Conservation (phyloP, 2,329 filamentous ascomycete genomes). For the Pseudogymnoascus sp. region DNA sequence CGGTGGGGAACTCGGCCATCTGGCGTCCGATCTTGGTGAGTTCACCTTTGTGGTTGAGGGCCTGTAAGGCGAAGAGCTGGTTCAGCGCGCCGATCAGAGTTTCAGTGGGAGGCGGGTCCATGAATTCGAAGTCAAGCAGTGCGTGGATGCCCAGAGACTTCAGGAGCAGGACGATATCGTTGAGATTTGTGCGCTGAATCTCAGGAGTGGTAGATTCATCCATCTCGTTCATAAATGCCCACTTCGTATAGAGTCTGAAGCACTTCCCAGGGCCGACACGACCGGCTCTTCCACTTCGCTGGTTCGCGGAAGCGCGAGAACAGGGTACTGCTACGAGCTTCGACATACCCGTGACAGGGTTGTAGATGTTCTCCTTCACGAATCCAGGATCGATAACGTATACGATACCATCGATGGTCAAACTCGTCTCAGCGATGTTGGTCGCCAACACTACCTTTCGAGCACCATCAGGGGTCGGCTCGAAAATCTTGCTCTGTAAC, state of each 20-base stretch:
- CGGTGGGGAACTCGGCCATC: constrained; percentile 91
- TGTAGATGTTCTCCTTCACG: constrained; percentile 92
- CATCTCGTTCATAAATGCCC: constrained; percentile 89
- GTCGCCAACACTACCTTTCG: constrained; percentile 91
- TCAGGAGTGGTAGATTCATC: constrained; percentile 88
- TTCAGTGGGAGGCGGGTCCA: constrained; percentile 86
- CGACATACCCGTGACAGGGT: constrained; percentile 85
- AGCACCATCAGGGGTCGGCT: constrained; percentile 75
- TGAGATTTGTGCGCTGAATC: constrained; percentile 85
- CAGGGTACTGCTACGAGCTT: constrained; percentile 85
- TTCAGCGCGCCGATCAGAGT: constrained; percentile 84
- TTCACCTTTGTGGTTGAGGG: constrained; percentile 79
- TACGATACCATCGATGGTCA: constrained; percentile 93
- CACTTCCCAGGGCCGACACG: constrained; percentile 89
- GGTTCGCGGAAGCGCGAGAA: constrained; percentile 85
- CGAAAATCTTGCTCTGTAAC: constrained; percentile 87
- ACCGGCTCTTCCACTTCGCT: constrained; percentile 85
- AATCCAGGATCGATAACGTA: constrained; percentile 95
- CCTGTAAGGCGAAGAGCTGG: constrained; percentile 83
- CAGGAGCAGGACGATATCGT: constrained; percentile 72
- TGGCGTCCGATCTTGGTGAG: constrained; percentile 85
- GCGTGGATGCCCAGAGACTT: constrained; percentile 91
- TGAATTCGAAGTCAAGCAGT: constrained; percentile 88
- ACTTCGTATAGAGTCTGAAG: constrained; percentile 89
- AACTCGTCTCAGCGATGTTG: constrained; percentile 91